Conservation (phyloP, 257 asterid genomes). For the Plantago major region DNA sequence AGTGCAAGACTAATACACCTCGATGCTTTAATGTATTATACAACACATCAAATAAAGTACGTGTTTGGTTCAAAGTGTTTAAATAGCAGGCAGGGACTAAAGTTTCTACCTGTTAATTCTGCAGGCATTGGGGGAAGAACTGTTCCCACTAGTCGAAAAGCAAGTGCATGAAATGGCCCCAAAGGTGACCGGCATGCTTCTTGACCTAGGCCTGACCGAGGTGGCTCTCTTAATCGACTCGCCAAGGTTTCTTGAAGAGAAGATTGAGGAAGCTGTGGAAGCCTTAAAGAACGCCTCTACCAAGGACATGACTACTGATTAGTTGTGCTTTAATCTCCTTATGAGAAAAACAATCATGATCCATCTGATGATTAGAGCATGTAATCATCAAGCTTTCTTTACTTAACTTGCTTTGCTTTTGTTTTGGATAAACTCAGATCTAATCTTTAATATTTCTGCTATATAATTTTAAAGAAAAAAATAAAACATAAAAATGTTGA, state of each 20-base stretch:
- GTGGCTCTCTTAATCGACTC: conserved; percentile 68
- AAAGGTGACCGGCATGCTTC: conserved; percentile 66
- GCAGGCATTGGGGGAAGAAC: conserved; percentile 64
- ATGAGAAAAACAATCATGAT: too few species aligned
- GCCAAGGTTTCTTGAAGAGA: conserved; percentile 56
- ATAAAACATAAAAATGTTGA: too few species aligned
- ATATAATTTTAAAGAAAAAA: too few species aligned
- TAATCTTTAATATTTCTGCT: too few species aligned
- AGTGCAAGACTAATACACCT: background rate
- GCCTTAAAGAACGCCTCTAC: conserved; percentile 42
- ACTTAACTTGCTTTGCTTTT: too few species aligned
- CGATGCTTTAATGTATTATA: background rate
- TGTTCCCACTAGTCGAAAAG: conserved; percentile 61
- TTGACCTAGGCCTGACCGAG: conserved; percentile 72
- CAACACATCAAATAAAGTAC: too few species aligned
- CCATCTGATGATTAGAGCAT: too few species aligned
- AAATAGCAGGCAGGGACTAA: too few species aligned
- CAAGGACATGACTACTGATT: background rate
- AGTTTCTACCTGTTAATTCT: background rate
- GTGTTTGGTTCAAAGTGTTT: too few species aligned
- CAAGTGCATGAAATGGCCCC: conserved; percentile 59
- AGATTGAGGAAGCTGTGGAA: conserved; percentile 62
- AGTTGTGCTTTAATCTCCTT: too few species aligned
- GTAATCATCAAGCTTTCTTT: too few species aligned
- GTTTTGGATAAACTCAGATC: too few species aligned